Evolutionary conservation across 192 early-diverging fungal species (phyloP), one percentile per base, ranked within the genome.

Genomic region (Backusella luteola): DNA sequence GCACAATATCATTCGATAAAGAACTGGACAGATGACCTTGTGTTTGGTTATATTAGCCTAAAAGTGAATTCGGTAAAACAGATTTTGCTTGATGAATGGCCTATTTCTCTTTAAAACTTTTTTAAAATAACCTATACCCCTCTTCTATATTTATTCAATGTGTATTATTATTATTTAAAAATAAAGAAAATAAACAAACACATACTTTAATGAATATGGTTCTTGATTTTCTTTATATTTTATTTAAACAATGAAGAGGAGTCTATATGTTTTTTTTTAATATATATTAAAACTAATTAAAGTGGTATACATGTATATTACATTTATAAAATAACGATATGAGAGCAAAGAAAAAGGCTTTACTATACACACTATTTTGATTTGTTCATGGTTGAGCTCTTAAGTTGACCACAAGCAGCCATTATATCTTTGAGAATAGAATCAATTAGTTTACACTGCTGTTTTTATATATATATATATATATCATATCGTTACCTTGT

Each of bases 401-500:
- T 82, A 34, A 94, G 77, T 39, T 94, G 92, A 0, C 92, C 92
- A 66, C 94, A 95, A 12, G 94, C 94, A 15, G 93, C 94, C 85
- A 95, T 85, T 19, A 95, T 92, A 85, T 95, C 94, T 73, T n/a
- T 29, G 26, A 52, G 29, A 34, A 41, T 14, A 17, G 3, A 32
- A 59, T 38, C 5, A 4, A 66, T 83, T 26, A 56, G 19, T 19
- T 56, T 56, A 23, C 15, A 44, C 5, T 44, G 15, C 0, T 4
- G 15, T 4, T 44, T 5, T 6, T 17, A n/a, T n/a, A n/a, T n/a
- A n/a, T n/a, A n/a, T n/a, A n/a, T n/a, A n/a, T n/a, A 26, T 56
- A 19, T 23, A 56, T n/a, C 32, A 5, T 44, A 6, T 4, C 15
- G 15, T 63, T 63, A 84, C 82, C 82, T 84, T 77, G 77, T 23